phyloP scores from a whole-genome alignment of 495 filamentous ascomycete species.

The Xylaria intraflava region DNA sequence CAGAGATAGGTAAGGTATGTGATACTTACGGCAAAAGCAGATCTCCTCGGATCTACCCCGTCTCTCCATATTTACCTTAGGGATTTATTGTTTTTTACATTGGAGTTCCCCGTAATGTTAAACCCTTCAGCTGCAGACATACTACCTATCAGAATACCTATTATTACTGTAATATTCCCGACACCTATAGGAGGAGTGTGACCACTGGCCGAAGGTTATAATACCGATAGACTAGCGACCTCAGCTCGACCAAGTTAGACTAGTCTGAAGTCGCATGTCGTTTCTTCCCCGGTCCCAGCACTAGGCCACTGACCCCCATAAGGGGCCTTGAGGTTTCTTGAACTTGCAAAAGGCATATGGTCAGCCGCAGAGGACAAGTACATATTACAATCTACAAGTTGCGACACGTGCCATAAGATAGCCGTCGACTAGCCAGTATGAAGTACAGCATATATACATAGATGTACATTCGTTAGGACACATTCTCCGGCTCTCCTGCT shows the following conservation, averaged over 20 bases:
- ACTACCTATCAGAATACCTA: not conserved
- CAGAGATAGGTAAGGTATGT: not conserved
- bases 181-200: conserved; percentile 10
- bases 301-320: conserved; percentile 10
- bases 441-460: conserved; percentile 2
- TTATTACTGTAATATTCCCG: conserved; percentile 10
- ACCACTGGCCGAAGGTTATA: not conserved
- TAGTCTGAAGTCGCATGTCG: conserved; percentile 13
- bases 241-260: conserved; percentile 16
- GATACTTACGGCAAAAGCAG: not conserved
- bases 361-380: conserved; percentile 8
- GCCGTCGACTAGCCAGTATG: not conserved
- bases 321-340: conserved; percentile 11
- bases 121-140: conserved; percentile 3
- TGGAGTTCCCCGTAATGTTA: not conserved
- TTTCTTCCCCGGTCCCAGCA: conserved; percentile 12
- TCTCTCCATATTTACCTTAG: not conserved
- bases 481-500: not conserved
- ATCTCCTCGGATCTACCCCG: not conserved
- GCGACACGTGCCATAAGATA: conserved; percentile 12
- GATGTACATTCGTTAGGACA: not conserved
- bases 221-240: conserved; percentile 10
- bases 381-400: not conserved
- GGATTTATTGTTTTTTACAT: not conserved
- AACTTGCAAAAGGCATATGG: conserved; percentile 2